Evolutionary conservation across 2,329 filamentous ascomycete genomes (phyloP), one percentile per base, ranked within the genome.

Genomic region (Aspergillus melleus): DNA sequence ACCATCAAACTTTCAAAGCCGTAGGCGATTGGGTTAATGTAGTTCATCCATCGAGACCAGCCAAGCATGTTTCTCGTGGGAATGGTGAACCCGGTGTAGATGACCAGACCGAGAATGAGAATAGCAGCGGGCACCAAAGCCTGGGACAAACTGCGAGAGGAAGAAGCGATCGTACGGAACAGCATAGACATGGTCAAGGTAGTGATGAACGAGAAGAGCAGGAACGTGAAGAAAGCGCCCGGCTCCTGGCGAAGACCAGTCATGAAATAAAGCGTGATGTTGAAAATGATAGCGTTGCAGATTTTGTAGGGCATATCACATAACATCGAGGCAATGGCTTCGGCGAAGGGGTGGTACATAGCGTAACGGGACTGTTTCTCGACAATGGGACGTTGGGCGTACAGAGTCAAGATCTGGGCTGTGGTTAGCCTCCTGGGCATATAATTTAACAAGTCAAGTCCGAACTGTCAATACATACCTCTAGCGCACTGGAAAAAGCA

Each of bases 351-450:
- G 70, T 96, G 93, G 69, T 96, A 96, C 19, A 96, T 83, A 19
- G 92, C 92, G 72, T 96, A 96, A 59, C 90, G 87, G 58, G 84
- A 80, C 68, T 97, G 93, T 74, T 96, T 96, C 72, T 96, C 92
- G 61, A 97, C 91, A 68, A 96, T 96, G 1, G 90, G 90, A 42
- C 93, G 89, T 84, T 96, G 92, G 2, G 90, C 86, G 72, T 95
- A 97, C 4, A 96, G 83, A 0, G 90, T 92, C 36, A 95, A 77
- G 72, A 96, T 95, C 82, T 88, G 30, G 12, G 0, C n/a, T 58
- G 11, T 9, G 22, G 44, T 54, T 29, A 49, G 56, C 26, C 29
- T 19, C 46, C 19, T 12, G 19, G 8, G 11, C 10, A 46, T 60
- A 52, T 63, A 77, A 60, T 46, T 46, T 49, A 36, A 12, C 8